Percentiles rank a stretch among this genome's conserved stretches.
Conservation (phyloP, 1,284 basidiomycete species). For the Ceratobasidium sp. region DNA sequence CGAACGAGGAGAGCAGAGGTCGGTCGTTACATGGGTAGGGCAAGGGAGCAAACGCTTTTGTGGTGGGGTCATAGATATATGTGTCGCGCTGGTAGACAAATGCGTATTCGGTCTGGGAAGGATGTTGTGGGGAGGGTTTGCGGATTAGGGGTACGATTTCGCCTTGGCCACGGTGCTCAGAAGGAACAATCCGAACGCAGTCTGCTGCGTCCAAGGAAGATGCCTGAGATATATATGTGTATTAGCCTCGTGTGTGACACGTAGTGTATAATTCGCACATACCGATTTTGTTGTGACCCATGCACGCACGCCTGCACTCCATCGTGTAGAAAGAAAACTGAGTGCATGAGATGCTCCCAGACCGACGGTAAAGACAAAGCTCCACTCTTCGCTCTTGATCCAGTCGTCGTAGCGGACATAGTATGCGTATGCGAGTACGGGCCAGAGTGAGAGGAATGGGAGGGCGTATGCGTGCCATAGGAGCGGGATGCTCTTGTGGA, state of each 20-base stretch:
- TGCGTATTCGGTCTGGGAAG: slow-evolving; percentile 70
- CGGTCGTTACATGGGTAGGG: slow-evolving; percentile 88
- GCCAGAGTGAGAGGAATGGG: slow-evolving; percentile 90
- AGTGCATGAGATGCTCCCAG: slow-evolving; percentile 91
- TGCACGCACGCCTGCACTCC: slow-evolving; percentile 86
- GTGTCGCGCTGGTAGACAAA: slow-evolving; percentile 98
- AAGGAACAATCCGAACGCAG: slow-evolving; percentile 87
- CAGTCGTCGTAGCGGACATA: slow-evolving; percentile 91
- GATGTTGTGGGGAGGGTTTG: slow-evolving; percentile 58
- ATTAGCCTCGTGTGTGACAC: slow-evolving; percentile 35
- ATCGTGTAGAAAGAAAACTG: slow-evolving; percentile 91
- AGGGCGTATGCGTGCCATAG: slow-evolving; percentile 84
- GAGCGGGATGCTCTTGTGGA: slow-evolving; percentile 85
- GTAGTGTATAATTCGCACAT: slow-evolving; percentile 43
- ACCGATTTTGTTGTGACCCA: slow-evolving; percentile 81
- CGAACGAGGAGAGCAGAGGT: slow-evolving; percentile 80
- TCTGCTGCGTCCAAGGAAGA: slow-evolving; percentile 78
- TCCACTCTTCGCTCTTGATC: slow-evolving; percentile 94
- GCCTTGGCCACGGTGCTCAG: slow-evolving; percentile 88
- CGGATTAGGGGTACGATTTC: slow-evolving; percentile 87
- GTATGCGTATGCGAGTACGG: slow-evolving; percentile 92
- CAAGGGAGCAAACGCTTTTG: slow-evolving; percentile 81
- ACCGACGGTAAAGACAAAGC: slow-evolving; percentile 90
- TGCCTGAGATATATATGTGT: slow-evolving; percentile 65
- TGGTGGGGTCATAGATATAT: slow-evolving; percentile 78